Evolutionary conservation across 2,329 filamentous ascomycete genomes (phyloP).

Genomic region (Chrysosphaeria jannelii): DNA sequence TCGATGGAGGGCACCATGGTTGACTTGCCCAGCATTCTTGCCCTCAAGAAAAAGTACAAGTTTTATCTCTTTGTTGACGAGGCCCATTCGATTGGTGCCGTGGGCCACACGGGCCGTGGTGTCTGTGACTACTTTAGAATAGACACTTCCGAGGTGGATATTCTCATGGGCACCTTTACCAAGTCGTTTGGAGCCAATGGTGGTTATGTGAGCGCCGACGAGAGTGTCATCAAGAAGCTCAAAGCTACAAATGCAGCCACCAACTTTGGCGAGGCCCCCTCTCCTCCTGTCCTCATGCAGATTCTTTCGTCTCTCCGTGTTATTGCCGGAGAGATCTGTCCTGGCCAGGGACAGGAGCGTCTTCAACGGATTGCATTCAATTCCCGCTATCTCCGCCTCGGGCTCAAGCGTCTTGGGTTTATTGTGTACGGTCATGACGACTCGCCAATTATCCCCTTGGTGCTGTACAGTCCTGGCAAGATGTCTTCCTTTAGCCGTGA

Average conservation of each 20-base stretch:
- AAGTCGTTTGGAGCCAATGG: slow-evolving; percentile 98
- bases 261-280: slow-evolving; percentile 61
- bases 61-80: slow-evolving; percentile 90
- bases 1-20: slow-evolving; percentile 99
- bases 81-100: slow-evolving; percentile 79
- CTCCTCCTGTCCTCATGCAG: slow-evolving; percentile 69
- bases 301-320: slow-evolving; percentile 66
- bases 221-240: slow-evolving; percentile 76
- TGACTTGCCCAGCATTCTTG: slow-evolving; percentile 71
- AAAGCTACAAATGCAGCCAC: slow-evolving; percentile 62
- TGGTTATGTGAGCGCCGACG: slow-evolving; percentile 75
- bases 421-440: slow-evolving; percentile 96
- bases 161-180: slow-evolving; percentile 92
- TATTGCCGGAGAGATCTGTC: slow-evolving; percentile 63
- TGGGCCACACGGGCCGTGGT: slow-evolving; percentile 65
- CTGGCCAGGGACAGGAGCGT: slow-evolving; percentile 83
- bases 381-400: slow-evolving; percentile 88
- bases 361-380: slow-evolving; percentile 93
- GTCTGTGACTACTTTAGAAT: slow-evolving; percentile 95
- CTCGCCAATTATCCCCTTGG: slow-evolving; percentile 79
- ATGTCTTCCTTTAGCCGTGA: slow-evolving; percentile 96
- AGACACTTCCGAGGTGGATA: slow-evolving; percentile 63
- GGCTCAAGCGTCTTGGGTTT: slow-evolving; percentile 83
- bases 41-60: slow-evolving; percentile 84
- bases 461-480: slow-evolving; percentile 95